Evolutionary conservation across 75 land plant genomes (phyloP), one percentile per base, ranked within the genome.

Genomic region (Picea sitchensis): DNA sequence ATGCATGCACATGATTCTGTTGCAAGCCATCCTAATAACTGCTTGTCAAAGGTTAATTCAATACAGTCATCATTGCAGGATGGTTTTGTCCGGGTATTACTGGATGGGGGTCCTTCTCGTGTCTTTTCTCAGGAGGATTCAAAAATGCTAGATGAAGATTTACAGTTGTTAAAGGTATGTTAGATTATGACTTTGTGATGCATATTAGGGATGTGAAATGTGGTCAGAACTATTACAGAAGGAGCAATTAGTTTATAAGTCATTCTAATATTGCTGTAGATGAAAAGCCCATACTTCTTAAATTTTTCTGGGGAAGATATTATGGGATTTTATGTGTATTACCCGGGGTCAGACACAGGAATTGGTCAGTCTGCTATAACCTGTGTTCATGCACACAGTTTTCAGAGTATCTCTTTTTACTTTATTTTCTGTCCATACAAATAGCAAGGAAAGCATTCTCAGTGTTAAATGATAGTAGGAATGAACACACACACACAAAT

Each of bases 101-200:
- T 93, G 20, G 87, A 91, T 86, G 95, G 95, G 79, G 95, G 95
- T 20, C 93, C 95, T 77, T 89, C 88, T 38, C 91, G 95, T 61
- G 93, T 85, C 54, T 93, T 91, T 83, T 89, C 93, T 77, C 83
- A 77, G 41, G 77, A 78, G 38, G 95, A 93, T 81, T 64, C 82
- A 34, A 44, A 15, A 13, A 59, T 89, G 82, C 84, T 93, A 75
- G 83, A 82, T 80, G 91, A 93, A 34, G 95, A 93, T 76, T 76
- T 93, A 18, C 72, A 61, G n/a, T 34, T 84, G 8, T 76, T 93
- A 34, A 91, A 91, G 89, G 95, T 91, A 62, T 41, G 20, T 1
- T 63, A 71, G 36, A 71, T n/a, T 71, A 8, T 44, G 73, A 71
- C 7, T 41, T 71, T 38, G 23, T 17, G 5, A 5, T 71, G 51